Base-by-base conservation (phyloP, 1,139 yeast species). In the Pichia sp. region DNA sequence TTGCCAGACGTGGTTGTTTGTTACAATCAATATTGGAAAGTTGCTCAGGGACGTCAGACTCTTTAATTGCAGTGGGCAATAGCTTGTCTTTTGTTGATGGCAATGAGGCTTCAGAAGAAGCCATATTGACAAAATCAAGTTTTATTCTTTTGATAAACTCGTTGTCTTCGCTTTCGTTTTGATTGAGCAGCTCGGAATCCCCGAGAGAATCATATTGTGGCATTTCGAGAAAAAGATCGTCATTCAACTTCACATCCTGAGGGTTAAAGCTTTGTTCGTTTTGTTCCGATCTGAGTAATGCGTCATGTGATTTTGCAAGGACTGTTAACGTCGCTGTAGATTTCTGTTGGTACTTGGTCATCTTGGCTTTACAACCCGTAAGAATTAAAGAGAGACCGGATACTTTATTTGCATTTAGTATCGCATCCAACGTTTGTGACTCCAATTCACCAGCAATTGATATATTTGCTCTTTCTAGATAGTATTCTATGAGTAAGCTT, bases 351-450 rank as follows among this genome's bases (percentile, higher is more conserved):
- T 75, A 88, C 68, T 88, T 89, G 3, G 99, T 92, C 67, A 95
- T 78, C 66, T 85, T 87, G 5, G 96, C 97, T 62, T 84, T 82
- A 50, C 93, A 89, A 60, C 99, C 99, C 1, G 97, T 86, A 50
- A 92, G 72, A 0, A 85, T 79, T 59, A 86, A 79, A 45, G 78
- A 73, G 50, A 95, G 75, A 1, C 82, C 80, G 0, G 95, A 82
- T 10, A 82, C 64, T 31, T 75, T 75, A 55, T 76, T 79, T 32
- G 80, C 95, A 69, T 74, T 77, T 11, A 70, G 72, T 63, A 80
- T 77, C 34, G 77, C 75, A 8, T 80, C 82, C 48, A 77, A 69
- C 1, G 81, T 77, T 52, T 77, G 75, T 67, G 79, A 82, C 66
- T 80, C 92, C 43, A 81, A 78, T 61, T 74, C 84, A 61, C 81